These are phyloP conservation scores for Noccaea caerulescens DNA, from an alignment of 345 rosid genomes.

Conservation along the genomic window DNA sequence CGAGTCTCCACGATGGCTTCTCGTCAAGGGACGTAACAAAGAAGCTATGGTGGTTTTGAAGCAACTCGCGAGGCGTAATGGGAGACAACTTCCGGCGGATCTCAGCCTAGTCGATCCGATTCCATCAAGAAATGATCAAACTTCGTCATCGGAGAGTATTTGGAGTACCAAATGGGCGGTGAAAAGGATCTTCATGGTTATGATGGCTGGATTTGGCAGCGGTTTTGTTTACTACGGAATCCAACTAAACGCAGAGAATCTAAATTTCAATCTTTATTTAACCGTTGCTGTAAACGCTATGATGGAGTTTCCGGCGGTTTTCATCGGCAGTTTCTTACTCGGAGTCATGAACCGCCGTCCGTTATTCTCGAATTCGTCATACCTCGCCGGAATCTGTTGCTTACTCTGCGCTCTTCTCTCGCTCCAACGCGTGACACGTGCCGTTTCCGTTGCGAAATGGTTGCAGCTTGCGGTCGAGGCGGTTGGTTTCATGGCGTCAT, in stretches of 20 bases:
- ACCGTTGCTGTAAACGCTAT: slow-evolving; percentile 64
- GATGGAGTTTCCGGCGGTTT: slow-evolving; percentile 79
- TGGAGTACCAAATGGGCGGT: slow-evolving; percentile 75
- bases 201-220: slow-evolving; percentile 65
- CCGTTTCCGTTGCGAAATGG: slow-evolving; percentile 50
- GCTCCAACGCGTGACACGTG: slow-evolving; percentile 6
- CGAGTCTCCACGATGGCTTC: slow-evolving; percentile 87
- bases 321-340: slow-evolving; percentile 55
- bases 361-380: slow-evolving; percentile 55
- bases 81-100: slow-evolving; percentile 54
- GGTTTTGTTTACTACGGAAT: slow-evolving; percentile 80
- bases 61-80: slow-evolving; percentile 53
- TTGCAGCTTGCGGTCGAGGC: slow-evolving; percentile 56
- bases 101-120: slow-evolving; percentile 50
- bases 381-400: slow-evolving; percentile 55
- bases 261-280: slow-evolving; percentile 62
- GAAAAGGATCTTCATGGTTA: slow-evolving; percentile 52
- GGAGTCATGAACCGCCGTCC: slow-evolving; percentile 60
- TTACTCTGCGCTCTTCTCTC: slow-evolving; percentile 63
- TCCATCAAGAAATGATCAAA: slow-evolving; percentile 3
- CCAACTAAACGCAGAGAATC: slow-evolving; percentile 72
- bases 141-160: slow-evolving; percentile 43
- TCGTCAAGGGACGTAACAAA: slow-evolving; percentile 50
- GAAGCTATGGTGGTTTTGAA: slow-evolving; percentile 63
- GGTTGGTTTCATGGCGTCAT: slow-evolving; percentile 71